These are phyloP conservation scores for Saturnispora kantuleensis DNA, from an alignment of 805 yeast species.

Conservation along the genomic window DNA sequence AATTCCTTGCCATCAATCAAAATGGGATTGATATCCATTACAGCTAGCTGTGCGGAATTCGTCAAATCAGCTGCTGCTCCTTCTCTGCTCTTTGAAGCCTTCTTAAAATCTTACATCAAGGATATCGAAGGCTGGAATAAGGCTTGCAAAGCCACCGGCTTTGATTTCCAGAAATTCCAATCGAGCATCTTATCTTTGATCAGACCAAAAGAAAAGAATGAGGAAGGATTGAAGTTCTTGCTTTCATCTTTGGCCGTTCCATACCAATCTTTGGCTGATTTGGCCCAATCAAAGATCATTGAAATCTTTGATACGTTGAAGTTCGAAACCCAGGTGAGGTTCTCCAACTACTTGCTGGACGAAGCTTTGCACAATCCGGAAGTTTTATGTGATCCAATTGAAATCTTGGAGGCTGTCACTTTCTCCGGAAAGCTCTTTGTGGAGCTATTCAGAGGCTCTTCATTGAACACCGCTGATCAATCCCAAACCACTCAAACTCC, in stretches of 20 bases:
- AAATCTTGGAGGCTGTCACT: constrained; percentile 42
- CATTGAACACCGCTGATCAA: constrained; percentile 20
- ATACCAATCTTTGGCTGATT: constrained; percentile 33
- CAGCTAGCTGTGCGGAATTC: constrained; percentile 32
- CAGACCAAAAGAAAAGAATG: constrained; percentile 49
- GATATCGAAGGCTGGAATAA: constrained; percentile 37
- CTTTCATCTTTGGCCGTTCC: constrained; percentile 41
- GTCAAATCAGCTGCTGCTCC: constrained; percentile 34
- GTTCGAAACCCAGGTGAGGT: constrained; percentile 42
- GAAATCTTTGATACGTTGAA: constrained; percentile 49
- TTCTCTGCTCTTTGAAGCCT: constrained; percentile 37
- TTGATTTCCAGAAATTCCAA: constrained; percentile 49
- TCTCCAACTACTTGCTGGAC: constrained; percentile 54
- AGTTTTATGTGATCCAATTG: constrained; percentile 42
- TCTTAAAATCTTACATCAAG: constrained; percentile 36
- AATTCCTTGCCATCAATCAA: constrained; percentile 49
- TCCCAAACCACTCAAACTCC: constrained; percentile 32
- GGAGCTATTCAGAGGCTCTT: constrained; percentile 42
- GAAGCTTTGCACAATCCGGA: constrained; percentile 30
- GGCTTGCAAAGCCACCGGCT: constrained; percentile 38
- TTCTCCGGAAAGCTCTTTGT: constrained; percentile 50
- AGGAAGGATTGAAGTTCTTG: constrained; percentile 51
- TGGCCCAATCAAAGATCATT: constrained; percentile 43
- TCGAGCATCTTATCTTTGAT: constrained; percentile 46
- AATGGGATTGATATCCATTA: constrained; percentile 34